phyloP scores from a whole-genome alignment of 371 early-diverging fungal species.

The Syncephalastrum monosporum region DNA sequence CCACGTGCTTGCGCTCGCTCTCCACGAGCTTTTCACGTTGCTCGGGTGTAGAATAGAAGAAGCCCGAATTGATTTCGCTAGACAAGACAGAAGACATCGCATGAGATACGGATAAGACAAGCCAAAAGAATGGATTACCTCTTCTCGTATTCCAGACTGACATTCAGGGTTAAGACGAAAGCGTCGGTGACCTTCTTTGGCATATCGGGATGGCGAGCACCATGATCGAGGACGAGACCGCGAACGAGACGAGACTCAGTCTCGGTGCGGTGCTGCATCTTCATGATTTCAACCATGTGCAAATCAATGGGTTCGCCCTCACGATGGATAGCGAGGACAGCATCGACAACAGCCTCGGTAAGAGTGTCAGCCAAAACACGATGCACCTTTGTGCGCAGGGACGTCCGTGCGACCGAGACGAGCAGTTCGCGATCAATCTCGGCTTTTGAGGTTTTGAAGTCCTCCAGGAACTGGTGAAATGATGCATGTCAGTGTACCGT shows the following conservation, averaged over 20 bases:
- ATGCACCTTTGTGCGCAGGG: constrained; percentile 96
- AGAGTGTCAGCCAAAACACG: constrained; percentile 87
- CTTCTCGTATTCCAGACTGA: constrained; percentile 99
- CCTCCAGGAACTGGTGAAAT: constrained; percentile 78
- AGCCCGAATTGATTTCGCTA: constrained; percentile 99
- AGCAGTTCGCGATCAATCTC: constrained; percentile 90
- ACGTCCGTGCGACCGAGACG: constrained; percentile 90
- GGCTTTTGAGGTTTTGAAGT: constrained; percentile 66
- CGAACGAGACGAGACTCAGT: constrained; percentile 93
- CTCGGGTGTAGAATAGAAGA: constrained; percentile 98
- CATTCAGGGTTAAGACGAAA: constrained; percentile 95
- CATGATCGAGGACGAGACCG: constrained; percentile 99
- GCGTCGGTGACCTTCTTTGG: constrained; percentile 95
- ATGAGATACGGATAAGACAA: too few relatives aligned
- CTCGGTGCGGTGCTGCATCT: constrained; percentile 98
- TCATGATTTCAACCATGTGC: constrained; percentile 99
- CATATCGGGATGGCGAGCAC: constrained; percentile 99
- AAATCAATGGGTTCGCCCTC: constrained; percentile 91
- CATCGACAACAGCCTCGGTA: constrained; percentile 96
- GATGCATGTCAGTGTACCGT: too few relatives aligned
- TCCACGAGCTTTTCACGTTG: constrained; percentile 99
- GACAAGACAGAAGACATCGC: background rate
- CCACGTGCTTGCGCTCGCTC: constrained; percentile 96
- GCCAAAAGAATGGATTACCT: constrained; percentile 32
- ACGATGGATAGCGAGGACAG: constrained; percentile 85